Percentiles rank a stretch among this genome's conserved stretches.
These are phyloP conservation scores for Stachybotrys elegans DNA, from an alignment of 2,329 filamentous ascomycete species.

Conservation along the genomic window DNA sequence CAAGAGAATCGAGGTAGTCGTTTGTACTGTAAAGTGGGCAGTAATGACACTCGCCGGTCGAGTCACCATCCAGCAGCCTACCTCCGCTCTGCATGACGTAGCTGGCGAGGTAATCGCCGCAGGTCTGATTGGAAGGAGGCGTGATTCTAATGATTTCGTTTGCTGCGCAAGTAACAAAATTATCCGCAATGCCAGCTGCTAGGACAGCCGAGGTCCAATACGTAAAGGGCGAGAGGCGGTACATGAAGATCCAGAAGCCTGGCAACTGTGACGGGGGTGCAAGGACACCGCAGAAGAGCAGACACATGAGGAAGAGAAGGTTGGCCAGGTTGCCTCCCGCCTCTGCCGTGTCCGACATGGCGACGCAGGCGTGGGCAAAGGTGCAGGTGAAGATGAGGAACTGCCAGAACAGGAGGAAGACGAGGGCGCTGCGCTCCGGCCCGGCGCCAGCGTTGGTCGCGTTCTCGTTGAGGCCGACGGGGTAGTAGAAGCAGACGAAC, in stretches of 20 bases:
- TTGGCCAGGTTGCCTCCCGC: conserved; percentile 64
- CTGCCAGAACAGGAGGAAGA: conserved; percentile 60
- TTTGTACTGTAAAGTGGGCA: conserved; percentile 30
- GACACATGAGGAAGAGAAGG: conserved; percentile 56
- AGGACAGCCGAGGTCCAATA: conserved; percentile 22
- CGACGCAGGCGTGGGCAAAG: conserved; percentile 61
- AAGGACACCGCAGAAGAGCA: conserved; percentile 64
- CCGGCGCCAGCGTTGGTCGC: conserved; percentile 31
- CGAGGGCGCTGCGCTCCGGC: conserved; percentile 55
- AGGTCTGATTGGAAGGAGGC: conserved; percentile 47
- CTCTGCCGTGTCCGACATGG: conserved; percentile 60
- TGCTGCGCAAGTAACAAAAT: conserved; percentile 41
- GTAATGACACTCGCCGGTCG: conserved; percentile 34
- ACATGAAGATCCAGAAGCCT: conserved; percentile 70
- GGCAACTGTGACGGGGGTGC: conserved; percentile 53
- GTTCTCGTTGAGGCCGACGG: conserved; percentile 70
- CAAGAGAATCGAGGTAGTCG: conserved; percentile 27
- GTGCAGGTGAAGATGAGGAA: conserved; percentile 67
- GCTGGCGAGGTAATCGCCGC: conserved; percentile 43
- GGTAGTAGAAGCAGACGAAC: conserved; percentile 81
- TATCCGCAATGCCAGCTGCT: conserved; percentile 21
- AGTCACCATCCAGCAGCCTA: conserved; percentile 21
- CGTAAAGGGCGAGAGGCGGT: conserved; percentile 57
- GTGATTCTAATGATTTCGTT: conserved; percentile 61
- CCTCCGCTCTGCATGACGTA: conserved; percentile 42